Percentiles rank a stretch among this genome's conserved stretches.
These are phyloP conservation scores for Nakaseomyces delphensis DNA, from an alignment of 1,139 yeast species.

Conservation along the genomic window DNA sequence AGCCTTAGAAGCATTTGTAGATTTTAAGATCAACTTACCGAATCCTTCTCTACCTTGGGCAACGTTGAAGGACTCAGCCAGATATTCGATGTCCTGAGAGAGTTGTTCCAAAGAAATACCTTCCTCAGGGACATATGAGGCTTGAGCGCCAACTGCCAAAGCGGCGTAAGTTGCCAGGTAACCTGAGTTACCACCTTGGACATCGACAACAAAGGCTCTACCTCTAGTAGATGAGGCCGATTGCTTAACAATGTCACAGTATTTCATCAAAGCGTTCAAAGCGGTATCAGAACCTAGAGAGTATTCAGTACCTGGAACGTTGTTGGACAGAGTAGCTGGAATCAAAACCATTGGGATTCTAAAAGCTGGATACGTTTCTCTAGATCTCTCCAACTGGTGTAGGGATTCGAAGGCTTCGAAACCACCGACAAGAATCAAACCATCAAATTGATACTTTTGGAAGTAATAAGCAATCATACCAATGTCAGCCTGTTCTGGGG, in stretches of 20 bases:
- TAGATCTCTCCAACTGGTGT: conserved; percentile 66
- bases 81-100: conserved; percentile 64
- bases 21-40: conserved; percentile 63
- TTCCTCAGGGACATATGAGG: conserved; percentile 88
- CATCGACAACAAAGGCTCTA: conserved; percentile 91
- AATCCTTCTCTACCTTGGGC: conserved; percentile 73
- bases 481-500: conserved; percentile 67
- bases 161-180: conserved; percentile 83
- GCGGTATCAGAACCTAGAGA: conserved; percentile 91
- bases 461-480: conserved; percentile 88
- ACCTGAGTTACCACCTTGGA: conserved; percentile 96
- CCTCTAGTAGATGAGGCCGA: conserved; percentile 92
- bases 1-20: conserved; percentile 61
- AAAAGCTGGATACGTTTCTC: conserved; percentile 74
- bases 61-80: conserved; percentile 57
- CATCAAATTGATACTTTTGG: conserved; percentile 77
- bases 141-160: conserved; percentile 87
- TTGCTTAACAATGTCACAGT: conserved; percentile 93
- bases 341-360: conserved; percentile 85
- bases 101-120: conserved; percentile 65
- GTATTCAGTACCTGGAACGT: conserved; percentile 93
- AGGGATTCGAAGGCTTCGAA: conserved; percentile 86
- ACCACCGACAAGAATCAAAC: conserved; percentile 86
- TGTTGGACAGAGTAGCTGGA: conserved; percentile 96
- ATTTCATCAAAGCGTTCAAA: conserved; percentile 76